Conservation (phyloP, 306 rosid species). For the Cicer pinnatifidum region DNA sequence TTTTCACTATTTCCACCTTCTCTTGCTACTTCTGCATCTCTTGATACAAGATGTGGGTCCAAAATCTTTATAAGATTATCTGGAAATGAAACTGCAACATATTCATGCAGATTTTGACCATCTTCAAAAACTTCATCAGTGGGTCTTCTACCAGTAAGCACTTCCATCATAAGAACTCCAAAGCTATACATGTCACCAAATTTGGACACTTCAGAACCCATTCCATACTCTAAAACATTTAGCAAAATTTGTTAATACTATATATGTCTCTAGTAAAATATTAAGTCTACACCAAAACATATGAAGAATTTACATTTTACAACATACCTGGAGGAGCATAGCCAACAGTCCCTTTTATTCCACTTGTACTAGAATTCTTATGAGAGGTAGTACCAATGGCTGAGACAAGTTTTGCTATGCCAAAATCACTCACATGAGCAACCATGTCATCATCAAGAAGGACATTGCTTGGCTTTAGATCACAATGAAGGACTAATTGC, state of each 20-base stretch:
- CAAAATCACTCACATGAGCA: constrained; percentile 38
- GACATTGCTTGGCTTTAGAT: constrained; percentile 42
- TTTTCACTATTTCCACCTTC: neutral
- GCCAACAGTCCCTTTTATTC: constrained; percentile 44
- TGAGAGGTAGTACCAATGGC: neutral
- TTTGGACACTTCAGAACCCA: constrained; percentile 16
- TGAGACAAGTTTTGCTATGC: constrained; percentile 32
- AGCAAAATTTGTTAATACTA: neutral
- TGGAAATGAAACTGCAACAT: neutral
- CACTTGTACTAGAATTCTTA: constrained; percentile 22
- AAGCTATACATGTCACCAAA: constrained; percentile 15
- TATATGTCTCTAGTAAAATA: neutral
- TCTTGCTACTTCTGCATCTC: neutral
- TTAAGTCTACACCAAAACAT: neutral
- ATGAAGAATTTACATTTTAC: neutral
- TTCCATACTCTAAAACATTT: constrained; percentile 17
- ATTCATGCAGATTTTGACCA: constrained; percentile 3
- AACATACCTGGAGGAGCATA: constrained; percentile 43
- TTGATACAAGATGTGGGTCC: constrained; percentile 26
- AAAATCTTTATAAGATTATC: constrained; percentile 11
- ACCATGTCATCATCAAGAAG: constrained; percentile 37
- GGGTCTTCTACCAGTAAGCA: constrained; percentile 15
- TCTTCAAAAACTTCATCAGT: neutral
- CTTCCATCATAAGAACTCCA: neutral
- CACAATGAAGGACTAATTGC: constrained; percentile 30